phyloP scores from a whole-genome alignment of 106 monocot genomes.

The Dendrobium huoshanense region DNA sequence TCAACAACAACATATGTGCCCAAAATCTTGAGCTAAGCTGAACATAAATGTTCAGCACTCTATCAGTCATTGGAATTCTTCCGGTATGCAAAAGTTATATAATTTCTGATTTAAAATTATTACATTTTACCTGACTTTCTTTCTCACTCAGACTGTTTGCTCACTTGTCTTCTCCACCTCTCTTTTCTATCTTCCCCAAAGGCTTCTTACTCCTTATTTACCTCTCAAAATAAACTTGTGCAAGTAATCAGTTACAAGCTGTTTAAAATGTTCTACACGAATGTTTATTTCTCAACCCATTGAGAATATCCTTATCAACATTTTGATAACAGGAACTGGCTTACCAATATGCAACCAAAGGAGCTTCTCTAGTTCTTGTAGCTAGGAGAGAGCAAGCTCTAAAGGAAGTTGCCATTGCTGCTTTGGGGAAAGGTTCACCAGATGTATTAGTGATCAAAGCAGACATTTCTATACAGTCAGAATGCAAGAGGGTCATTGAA shows the following conservation, averaged over 20 bases:
- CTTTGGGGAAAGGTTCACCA: conserved; percentile 30
- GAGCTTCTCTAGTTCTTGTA: conserved; percentile 51
- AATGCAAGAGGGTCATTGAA: conserved; percentile 37
- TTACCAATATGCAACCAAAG: conserved; percentile 63
- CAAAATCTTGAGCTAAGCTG: too few relatives aligned
- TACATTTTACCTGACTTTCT: too few relatives aligned
- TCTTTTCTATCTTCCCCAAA: too few relatives aligned
- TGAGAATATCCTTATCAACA: neutral
- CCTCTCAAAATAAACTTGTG: neutral
- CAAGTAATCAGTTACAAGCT: neutral
- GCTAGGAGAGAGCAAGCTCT: conserved; percentile 49
- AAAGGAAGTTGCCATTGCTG: conserved; percentile 27
- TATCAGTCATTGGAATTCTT: too few relatives aligned
- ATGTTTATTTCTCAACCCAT: neutral
- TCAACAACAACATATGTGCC: too few relatives aligned
- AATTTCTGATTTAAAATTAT: too few relatives aligned
- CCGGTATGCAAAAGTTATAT: too few relatives aligned
- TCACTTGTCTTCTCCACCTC: too few relatives aligned
- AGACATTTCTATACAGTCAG: conserved; percentile 30
- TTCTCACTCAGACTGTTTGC: too few relatives aligned
- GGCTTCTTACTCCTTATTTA: too few relatives aligned
- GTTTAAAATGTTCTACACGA: too few relatives aligned
- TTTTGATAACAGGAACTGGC: conserved; percentile 51
- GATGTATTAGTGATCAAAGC: conserved; percentile 43
- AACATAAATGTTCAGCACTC: too few relatives aligned